A percentile compares a stretch with the other conserved stretches of the same genome.
These are phyloP conservation scores for Penicillium goetzii DNA, from an alignment of 495 filamentous ascomycete species.

Conservation along the genomic window DNA sequence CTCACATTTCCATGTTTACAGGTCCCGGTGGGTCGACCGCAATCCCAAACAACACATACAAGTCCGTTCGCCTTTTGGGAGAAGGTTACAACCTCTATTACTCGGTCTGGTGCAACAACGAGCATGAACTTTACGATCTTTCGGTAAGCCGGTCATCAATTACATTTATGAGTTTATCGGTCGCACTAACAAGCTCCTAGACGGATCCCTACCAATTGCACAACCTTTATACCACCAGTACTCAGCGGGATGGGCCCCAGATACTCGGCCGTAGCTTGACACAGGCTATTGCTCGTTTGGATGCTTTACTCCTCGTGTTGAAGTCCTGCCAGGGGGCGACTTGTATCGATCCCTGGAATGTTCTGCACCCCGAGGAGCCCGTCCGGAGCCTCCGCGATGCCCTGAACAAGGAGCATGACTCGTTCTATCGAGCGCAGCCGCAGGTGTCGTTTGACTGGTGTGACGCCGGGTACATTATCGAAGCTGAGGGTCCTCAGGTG, in stretches of 20 bases:
- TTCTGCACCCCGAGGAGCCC: conserved; percentile 56
- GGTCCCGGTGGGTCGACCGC: conserved; percentile 25
- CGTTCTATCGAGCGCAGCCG: conserved; percentile 57
- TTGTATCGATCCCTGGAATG: conserved; percentile 62
- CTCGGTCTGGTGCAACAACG: conserved; percentile 67
- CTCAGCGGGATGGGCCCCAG: conserved; percentile 13
- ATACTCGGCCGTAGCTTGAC: conserved; percentile 52
- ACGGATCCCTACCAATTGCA: conserved; percentile 62
- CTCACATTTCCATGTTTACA: conserved; percentile 11
- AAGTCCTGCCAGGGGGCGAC: conserved; percentile 64
- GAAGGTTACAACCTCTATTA: conserved; percentile 63
- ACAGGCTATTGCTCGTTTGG: conserved; percentile 54
- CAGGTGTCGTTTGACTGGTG: conserved; percentile 60
- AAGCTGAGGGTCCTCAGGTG: conserved; percentile 62
- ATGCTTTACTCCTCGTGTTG: conserved; percentile 64
- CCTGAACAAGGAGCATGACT: conserved; percentile 54
- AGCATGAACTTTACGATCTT: conserved; percentile 67
- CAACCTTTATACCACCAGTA: conserved; percentile 55
- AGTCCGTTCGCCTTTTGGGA: conserved; percentile 60
- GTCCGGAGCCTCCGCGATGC: conserved; percentile 43
- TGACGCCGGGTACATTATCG: conserved; percentile 62
- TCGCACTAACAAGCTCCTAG: conserved; percentile 28
- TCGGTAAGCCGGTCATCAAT: conserved; percentile 37
- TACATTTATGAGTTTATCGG: not conserved
- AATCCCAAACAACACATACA: conserved; percentile 64